Evolutionary conservation across 441 rosid genomes (phyloP), one percentile per base, ranked within the genome.

Genomic region (Hura crepitans): DNA sequence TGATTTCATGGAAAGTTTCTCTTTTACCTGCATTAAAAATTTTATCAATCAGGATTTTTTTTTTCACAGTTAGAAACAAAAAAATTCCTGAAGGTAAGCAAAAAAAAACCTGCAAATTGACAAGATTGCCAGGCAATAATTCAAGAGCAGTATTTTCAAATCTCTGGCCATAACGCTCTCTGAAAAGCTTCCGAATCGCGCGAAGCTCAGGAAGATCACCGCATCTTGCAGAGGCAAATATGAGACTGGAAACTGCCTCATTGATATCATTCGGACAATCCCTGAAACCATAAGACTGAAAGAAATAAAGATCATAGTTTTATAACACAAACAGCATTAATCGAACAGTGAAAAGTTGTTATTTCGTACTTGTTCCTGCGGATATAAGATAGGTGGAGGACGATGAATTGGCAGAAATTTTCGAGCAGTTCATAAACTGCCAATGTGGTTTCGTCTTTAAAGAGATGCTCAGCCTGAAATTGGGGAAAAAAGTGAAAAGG

Each of bases 181-280:
- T 84, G 58, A 88, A 89, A 53, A 93, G 85, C 75, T 84, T 77
- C 69, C 98, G 76, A 27, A 91, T 79, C 4, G 30, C 46, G 0
- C 82, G 75, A 71, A 93, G 98, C 88, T 93, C 96, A 11, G 92
- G 97, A 35, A 91, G 75, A 51, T 91, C 96, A 1, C 96, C 96
- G 54, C 89, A 89, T 74, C 96, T 85, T 9, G 95, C 85, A 56
- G 97, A 93, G 64, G 95, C 91, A 79, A 78, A 91, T 69, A 91
- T 79, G n/a, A 88, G 86, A 64, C 84, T 93, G 14, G 97, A 91
- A 82, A 88, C 82, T 6, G 96, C 96, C 85, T 93, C 97, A 3
- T 87, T 85, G 75, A 93, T 78, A 12, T 87, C 96, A 64, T 87
- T 84, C 22, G 88, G 87, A 69, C 85, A 81, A 53, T 85, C 89